phyloP scores from a whole-genome alignment of 441 rosid genomes.

The Populus hybrid region DNA sequence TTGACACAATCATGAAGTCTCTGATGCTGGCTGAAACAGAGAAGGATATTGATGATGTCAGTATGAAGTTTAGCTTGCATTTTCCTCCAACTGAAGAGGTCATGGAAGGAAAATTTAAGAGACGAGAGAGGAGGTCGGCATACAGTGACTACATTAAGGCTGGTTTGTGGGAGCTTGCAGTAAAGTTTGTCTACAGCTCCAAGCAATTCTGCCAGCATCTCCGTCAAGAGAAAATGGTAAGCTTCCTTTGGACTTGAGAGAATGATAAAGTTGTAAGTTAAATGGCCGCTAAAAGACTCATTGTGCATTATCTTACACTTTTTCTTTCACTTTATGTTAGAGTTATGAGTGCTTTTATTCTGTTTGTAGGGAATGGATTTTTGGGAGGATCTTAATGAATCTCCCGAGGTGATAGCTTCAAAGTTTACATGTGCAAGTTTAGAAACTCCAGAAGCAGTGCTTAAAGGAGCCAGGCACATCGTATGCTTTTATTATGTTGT shows the following conservation, averaged over 20 bases:
- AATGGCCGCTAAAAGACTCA: background rate
- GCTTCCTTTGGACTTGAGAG: slow-evolving; percentile 22
- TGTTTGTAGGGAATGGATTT: slow-evolving; percentile 51
- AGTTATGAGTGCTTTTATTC: background rate
- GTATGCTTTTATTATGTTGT: slow-evolving; percentile 31
- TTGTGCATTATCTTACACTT: background rate
- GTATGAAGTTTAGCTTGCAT: slow-evolving; percentile 72
- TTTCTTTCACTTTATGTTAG: background rate
- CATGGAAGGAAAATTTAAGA: slow-evolving; percentile 62
- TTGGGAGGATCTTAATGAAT: slow-evolving; percentile 72
- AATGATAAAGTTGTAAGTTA: background rate
- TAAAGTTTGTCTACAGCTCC: slow-evolving; percentile 80
- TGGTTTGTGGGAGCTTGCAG: slow-evolving; percentile 73
- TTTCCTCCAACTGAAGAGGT: slow-evolving; percentile 72
- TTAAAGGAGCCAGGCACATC: slow-evolving; percentile 82
- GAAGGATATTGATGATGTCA: slow-evolving; percentile 86
- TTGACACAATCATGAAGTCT: slow-evolving; percentile 59
- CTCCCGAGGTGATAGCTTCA: slow-evolving; percentile 73
- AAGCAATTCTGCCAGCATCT: slow-evolving; percentile 70
- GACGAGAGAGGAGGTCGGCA: slow-evolving; percentile 69
- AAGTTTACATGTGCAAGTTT: slow-evolving; percentile 69
- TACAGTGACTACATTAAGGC: slow-evolving; percentile 69
- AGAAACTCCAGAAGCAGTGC: slow-evolving; percentile 70
- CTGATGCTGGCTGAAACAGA: slow-evolving; percentile 70
- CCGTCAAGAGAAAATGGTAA: slow-evolving; percentile 57